Conservation (phyloP, 2,329 filamentous ascomycete genomes). For the Metarhizium rileyi region DNA sequence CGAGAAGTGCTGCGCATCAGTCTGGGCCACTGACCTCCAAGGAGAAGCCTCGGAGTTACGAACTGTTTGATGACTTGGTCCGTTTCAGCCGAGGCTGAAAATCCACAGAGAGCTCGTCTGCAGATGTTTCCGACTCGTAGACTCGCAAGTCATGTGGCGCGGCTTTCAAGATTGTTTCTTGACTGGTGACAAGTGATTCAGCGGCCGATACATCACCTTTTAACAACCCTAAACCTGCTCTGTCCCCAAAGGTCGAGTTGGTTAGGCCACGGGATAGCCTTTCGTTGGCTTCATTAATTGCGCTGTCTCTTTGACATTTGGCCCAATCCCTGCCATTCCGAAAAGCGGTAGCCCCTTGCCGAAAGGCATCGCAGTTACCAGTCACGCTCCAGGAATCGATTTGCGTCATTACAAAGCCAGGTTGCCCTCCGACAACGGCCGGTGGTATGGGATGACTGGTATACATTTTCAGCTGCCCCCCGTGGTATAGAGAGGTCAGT, state of each 20-base stretch:
- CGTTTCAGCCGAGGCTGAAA: background rate
- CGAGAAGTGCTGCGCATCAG: no score
- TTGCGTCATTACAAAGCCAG: conserved; percentile 21
- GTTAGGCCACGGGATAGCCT: no score
- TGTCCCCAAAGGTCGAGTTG: no score
- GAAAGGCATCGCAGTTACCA: conserved; percentile 18
- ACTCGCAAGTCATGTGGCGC: no score
- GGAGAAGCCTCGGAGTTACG: no score
- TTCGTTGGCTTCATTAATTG: conserved; percentile 16
- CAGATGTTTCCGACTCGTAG: conserved; percentile 2
- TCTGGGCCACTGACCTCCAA: no score
- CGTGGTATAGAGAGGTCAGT: conserved; percentile 26
- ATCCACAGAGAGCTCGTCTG: conserved; percentile 1
- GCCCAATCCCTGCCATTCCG: conserved; percentile 31
- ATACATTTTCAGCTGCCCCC: conserved; percentile 21
- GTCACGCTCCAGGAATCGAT: conserved; percentile 22
- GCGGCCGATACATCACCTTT: background rate
- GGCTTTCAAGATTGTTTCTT: conserved; percentile 10
- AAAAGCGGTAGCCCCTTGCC: conserved; percentile 25
- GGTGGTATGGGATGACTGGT: conserved; percentile 18
- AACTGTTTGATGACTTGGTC: no score
- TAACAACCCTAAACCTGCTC: background rate
- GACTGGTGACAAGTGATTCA: background rate
- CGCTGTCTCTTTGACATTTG: conserved; percentile 24
- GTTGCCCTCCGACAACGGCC: conserved; percentile 5